Evolutionary conservation across 2,329 filamentous ascomycete genomes (phyloP), one percentile per base, ranked within the genome.

Genomic region (Chaetomiaceae sp.): DNA sequence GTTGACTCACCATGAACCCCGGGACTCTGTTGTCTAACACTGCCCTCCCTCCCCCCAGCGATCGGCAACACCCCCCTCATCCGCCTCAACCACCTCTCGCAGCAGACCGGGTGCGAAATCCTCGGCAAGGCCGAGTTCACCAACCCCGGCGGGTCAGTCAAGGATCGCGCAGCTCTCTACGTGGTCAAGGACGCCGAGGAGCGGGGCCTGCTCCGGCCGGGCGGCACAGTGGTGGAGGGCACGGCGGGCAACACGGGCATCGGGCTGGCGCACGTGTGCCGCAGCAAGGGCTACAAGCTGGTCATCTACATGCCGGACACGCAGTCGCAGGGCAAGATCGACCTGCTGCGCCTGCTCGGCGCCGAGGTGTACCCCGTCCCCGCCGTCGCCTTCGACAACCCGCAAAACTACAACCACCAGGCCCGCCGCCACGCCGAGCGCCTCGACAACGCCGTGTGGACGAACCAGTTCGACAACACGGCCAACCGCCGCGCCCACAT

Each of bases 231-330:
- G 12, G 87, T 99, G 52, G 93, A 99, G 73, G 93, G 93, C 55
- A 99, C 93, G 5, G 93, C 93, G 0, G 93, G 93, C 47, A 99
- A 97, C 76, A 99, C 93, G 25, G 93, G 93, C 58, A 99, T 99
- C 68, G 93, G 93, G 2, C 86, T 99, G 38, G 93, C 93, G 17
- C 93, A 97, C 72, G 93, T 99, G 50, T 97, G 93, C 73, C 83
- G 92, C 54, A 88, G 86, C 33, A 86, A 86, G 63, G 93, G 92
- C 35, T 97, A 99, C 78, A 86, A 86, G 67, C 83, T 96, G 44
- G 91, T 97, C 66, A 99, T 99, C 67, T 99, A 97, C 82, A 97
- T 99, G 93, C 93, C 93, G 63, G 87, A 99, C 76, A 97, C 92
- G 43, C 93, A 97, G 73, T 95, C 91, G 17, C 92, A 96, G 73